phyloP scores from a whole-genome alignment of 176 grass and related monocot species.

The Urochloa ruziziensis region DNA sequence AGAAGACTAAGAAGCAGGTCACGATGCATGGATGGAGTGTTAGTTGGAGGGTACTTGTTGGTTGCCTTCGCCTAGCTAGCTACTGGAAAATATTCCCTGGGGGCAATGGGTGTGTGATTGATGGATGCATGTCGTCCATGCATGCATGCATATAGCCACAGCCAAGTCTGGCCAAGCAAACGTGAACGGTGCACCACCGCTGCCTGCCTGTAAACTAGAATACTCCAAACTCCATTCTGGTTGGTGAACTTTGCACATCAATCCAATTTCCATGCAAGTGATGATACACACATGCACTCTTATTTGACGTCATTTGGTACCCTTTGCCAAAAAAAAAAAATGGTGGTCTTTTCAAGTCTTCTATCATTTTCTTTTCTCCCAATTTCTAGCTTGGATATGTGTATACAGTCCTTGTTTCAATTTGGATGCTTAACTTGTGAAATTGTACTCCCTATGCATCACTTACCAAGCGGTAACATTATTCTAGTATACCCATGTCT shows the following conservation, averaged over 20 bases:
- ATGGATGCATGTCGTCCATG: slow-evolving; percentile 23
- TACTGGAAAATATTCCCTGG: slow-evolving; percentile 43
- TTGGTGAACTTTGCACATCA: slow-evolving; percentile 39
- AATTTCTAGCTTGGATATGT: not conserved
- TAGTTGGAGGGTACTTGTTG: slow-evolving; percentile 59
- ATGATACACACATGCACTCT: not conserved
- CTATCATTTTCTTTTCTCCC: not conserved
- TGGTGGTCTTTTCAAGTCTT: no score
- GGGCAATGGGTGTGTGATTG: not conserved
- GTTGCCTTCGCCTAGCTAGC: slow-evolving; percentile 9
- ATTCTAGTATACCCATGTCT: not conserved
- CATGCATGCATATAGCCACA: slow-evolving; percentile 19
- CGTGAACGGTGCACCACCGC: not conserved
- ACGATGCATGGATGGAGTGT: not conserved
- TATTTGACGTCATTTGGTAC: not conserved
- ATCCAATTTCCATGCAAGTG: not conserved
- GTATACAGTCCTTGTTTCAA: no score
- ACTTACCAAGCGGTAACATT: not conserved
- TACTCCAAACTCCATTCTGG: not conserved
- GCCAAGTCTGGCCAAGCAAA: slow-evolving; percentile 29
- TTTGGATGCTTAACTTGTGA: not conserved
- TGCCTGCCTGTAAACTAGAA: not conserved
- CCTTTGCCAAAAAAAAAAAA: not conserved
- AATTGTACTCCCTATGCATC: not conserved
- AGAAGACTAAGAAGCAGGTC: no score